phyloP scores from a whole-genome alignment of 106 monocot species.

The Phalaenopsis equestris region DNA sequence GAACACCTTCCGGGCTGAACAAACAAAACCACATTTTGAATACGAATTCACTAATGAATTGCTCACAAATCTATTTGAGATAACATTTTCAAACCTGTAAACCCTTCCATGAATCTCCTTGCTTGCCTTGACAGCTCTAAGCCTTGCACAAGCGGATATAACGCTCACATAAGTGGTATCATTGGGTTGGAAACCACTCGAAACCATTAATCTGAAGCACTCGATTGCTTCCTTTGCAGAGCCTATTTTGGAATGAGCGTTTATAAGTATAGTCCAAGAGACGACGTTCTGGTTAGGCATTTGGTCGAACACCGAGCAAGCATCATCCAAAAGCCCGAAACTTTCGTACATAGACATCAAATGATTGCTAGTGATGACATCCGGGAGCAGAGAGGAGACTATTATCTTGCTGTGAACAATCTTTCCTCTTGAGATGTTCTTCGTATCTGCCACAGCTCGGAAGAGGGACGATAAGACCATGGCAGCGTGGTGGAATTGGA shows the following conservation, averaged over 20 bases:
- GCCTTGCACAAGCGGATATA: slow-evolving; percentile 13
- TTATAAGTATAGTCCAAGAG: slow-evolving; percentile 19
- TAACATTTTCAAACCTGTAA: slow-evolving; percentile 6
- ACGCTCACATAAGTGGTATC: slow-evolving; percentile 13
- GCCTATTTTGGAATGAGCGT: slow-evolving; percentile 8
- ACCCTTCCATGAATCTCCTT: slow-evolving; percentile 14
- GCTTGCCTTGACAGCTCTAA: background rate
- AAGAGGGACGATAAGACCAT: background rate
- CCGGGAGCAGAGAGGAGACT: slow-evolving; percentile 7
- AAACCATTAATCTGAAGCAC: slow-evolving; percentile 18
- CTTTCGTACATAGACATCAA: slow-evolving; percentile 12
- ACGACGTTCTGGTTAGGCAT: slow-evolving; percentile 14
- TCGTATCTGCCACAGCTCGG: background rate
- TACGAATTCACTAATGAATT: slow-evolving; percentile 23
- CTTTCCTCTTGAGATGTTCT: background rate
- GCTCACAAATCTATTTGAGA: background rate
- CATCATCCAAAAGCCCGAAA: slow-evolving; percentile 7
- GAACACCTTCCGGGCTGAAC: slow-evolving; percentile 12
- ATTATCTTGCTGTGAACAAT: slow-evolving; percentile 10
- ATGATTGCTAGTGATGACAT: slow-evolving; percentile 15
- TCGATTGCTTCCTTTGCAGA: background rate
- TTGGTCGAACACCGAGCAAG: slow-evolving; percentile 16
- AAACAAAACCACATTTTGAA: slow-evolving; percentile 16
- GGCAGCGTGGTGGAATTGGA: background rate
- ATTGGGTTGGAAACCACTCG: slow-evolving; percentile 5